Evolutionary conservation across 2,329 filamentous ascomycete species (phyloP).

Genomic region (Gremmenia infestans): DNA sequence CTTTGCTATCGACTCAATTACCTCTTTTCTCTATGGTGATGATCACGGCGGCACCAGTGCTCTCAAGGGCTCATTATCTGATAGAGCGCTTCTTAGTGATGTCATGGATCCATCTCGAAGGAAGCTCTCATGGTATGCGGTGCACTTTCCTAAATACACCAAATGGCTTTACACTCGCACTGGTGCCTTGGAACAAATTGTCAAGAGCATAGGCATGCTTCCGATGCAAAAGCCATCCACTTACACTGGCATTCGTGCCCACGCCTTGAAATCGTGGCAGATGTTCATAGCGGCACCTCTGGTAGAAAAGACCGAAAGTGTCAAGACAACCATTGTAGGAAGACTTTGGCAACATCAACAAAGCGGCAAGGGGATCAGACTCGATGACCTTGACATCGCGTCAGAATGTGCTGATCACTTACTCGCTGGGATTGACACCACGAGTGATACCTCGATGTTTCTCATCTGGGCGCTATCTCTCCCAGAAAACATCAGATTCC

Average conservation of each 20-base stretch:
- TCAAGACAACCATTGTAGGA: slow-evolving; percentile 33
- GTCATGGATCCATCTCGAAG: slow-evolving; percentile 43
- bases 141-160: slow-evolving; percentile 42
- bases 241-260: slow-evolving; percentile 45
- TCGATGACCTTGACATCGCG: slow-evolving; percentile 44
- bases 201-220: slow-evolving; percentile 34
- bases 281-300: slow-evolving; percentile 8
- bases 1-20: slow-evolving; percentile 49
- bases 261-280: slow-evolving; percentile 33
- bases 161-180: slow-evolving; percentile 44
- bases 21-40: slow-evolving; percentile 45
- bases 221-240: slow-evolving; percentile 47
- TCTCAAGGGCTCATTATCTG: slow-evolving; percentile 33
- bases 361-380: slow-evolving; percentile 21
- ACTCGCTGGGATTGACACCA: slow-evolving; percentile 49
- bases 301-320: slow-evolving; percentile 3
- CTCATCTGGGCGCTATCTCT: slow-evolving; percentile 45
- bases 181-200: slow-evolving; percentile 33
- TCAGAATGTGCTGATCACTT: slow-evolving; percentile 51
- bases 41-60: slow-evolving; percentile 39
- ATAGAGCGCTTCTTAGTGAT: slow-evolving; percentile 41
- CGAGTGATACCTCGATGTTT: slow-evolving; percentile 48
- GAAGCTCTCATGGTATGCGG: slow-evolving; percentile 44
- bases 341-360: slow-evolving; percentile 35
- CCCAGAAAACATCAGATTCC: slow-evolving; percentile 37